A percentile compares a stretch with the other conserved stretches of the same genome.
Evolutionary conservation across 2,329 filamentous ascomycete genomes (phyloP).

Genomic region (Penicillium janthinellum): DNA sequence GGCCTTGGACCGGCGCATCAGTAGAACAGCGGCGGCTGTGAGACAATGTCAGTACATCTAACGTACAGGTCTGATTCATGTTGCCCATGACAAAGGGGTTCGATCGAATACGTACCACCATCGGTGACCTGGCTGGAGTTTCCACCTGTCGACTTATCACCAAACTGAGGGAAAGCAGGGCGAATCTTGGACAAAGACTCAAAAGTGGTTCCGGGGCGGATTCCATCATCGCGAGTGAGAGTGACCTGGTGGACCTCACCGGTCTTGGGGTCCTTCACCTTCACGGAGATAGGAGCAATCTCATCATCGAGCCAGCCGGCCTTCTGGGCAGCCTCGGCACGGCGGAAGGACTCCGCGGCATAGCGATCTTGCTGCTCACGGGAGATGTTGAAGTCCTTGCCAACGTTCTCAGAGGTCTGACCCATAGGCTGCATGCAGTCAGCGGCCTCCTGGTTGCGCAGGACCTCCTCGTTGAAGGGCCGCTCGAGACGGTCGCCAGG

Average conservation of each 20-base stretch:
- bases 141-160: constrained; percentile 81
- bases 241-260: constrained; percentile 77
- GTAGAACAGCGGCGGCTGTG: constrained; percentile 75
- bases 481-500: constrained; percentile 69
- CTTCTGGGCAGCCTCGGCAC: constrained; percentile 88
- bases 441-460: constrained; percentile 71
- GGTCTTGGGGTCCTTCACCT: constrained; percentile 78
- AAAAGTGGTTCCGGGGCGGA: constrained; percentile 83
- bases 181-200: constrained; percentile 83
- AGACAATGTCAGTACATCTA: neutral
- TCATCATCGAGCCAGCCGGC: constrained; percentile 90
- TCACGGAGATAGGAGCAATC: constrained; percentile 83
- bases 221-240: constrained; percentile 84
- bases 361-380: constrained; percentile 81
- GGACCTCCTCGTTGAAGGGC: constrained; percentile 76
- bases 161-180: constrained; percentile 86
- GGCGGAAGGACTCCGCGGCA: constrained; percentile 82
- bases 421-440: constrained; percentile 98
- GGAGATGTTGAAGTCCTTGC: constrained; percentile 81
- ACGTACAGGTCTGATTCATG: neutral
- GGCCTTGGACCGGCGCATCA: constrained; percentile 94
- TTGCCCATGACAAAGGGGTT: neutral
- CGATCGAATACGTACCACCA: constrained; percentile 60
- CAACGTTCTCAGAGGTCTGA: constrained; percentile 96
- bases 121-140: constrained; percentile 96